These are phyloP conservation scores for Asterella californica DNA, from an alignment of 225 moss, liverwort and hornwort genomes.

Conservation along the genomic window DNA sequence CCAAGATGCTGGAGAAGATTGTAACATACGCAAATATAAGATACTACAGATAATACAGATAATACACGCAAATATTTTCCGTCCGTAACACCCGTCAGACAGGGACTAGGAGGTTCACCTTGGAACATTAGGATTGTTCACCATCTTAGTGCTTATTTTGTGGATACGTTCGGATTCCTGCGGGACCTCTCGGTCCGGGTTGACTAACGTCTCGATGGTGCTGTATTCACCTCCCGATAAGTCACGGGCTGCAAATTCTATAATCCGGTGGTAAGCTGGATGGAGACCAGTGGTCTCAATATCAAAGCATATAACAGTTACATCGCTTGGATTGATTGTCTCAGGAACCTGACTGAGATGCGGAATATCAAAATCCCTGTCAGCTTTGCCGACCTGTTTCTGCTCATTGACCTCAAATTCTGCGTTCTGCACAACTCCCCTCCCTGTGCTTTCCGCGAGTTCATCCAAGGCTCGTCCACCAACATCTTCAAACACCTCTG, in stretches of 20 bases:
- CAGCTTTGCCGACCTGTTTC: not conserved
- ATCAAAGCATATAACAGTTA: slow-evolving; percentile 86
- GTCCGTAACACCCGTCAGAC: not conserved
- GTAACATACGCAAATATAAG: no score
- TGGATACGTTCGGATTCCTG: slow-evolving; percentile 54
- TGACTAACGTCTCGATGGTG: slow-evolving; percentile 85
- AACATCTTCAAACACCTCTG: not conserved
- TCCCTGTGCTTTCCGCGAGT: not conserved
- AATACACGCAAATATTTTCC: not conserved
- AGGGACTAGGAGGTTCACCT: slow-evolving; percentile 40
- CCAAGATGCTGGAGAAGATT: not conserved
- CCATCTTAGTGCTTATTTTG: slow-evolving; percentile 88
- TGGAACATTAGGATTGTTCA: slow-evolving; percentile 78
- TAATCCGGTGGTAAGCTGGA: slow-evolving; percentile 55
- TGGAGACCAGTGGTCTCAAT: slow-evolving; percentile 95
- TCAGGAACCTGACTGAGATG: not conserved
- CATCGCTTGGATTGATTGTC: slow-evolving; percentile 8
- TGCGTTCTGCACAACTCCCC: not conserved
- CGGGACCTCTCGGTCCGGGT: slow-evolving; percentile 67
- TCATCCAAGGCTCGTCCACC: not conserved
- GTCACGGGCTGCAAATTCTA: slow-evolving; percentile 95
- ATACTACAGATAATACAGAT: not conserved
- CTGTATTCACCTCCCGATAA: slow-evolving; percentile 84
- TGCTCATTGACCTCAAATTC: not conserved
- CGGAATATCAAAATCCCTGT: not conserved